A percentile compares a stretch with the other conserved stretches of the same genome.
Conservation (phyloP, 345 rosid species). For the Lumnitzera racemosa region DNA sequence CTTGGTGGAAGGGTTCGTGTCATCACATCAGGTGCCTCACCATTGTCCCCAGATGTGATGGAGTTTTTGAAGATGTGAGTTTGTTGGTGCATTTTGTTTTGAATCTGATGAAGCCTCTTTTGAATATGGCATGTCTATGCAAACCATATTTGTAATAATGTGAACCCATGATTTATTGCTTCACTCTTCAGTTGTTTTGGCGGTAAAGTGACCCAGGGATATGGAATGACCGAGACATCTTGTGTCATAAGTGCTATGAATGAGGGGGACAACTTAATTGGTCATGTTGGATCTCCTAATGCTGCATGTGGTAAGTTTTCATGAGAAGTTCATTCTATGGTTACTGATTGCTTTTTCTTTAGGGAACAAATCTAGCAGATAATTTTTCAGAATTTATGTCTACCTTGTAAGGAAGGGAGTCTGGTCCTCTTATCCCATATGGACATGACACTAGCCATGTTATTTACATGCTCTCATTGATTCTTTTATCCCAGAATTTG, state of each 20-base stretch:
- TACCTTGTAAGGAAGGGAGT: too few species aligned
- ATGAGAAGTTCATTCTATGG: too few species aligned
- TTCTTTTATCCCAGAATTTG: too few species aligned
- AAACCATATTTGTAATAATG: background rate
- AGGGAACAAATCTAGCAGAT: too few species aligned
- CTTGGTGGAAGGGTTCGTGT: conserved; percentile 93
- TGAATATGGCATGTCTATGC: conserved; percentile 1
- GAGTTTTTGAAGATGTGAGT: conserved; percentile 87
- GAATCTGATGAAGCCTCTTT: background rate
- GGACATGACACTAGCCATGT: too few species aligned
- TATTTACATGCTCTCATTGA: too few species aligned
- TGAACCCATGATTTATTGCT: too few species aligned
- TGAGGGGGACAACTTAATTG: conserved; percentile 54
- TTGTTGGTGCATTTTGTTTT: conserved; percentile 10
- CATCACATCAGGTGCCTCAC: conserved; percentile 88
- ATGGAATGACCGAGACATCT: conserved; percentile 77
- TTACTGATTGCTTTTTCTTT: too few species aligned
- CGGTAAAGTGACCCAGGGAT: conserved; percentile 55
- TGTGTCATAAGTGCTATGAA: conserved; percentile 51
- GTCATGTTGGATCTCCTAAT: conserved; percentile 97
- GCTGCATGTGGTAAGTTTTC: conserved; percentile 75
- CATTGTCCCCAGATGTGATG: conserved; percentile 93
- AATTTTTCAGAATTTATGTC: too few species aligned
- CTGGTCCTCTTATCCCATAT: too few species aligned
- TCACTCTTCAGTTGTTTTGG: conserved; percentile 68